Evolutionary conservation across 768 basidiomycete genomes (phyloP), one percentile per base, ranked within the genome.

Genomic region (Kwoniella heveanensis): DNA sequence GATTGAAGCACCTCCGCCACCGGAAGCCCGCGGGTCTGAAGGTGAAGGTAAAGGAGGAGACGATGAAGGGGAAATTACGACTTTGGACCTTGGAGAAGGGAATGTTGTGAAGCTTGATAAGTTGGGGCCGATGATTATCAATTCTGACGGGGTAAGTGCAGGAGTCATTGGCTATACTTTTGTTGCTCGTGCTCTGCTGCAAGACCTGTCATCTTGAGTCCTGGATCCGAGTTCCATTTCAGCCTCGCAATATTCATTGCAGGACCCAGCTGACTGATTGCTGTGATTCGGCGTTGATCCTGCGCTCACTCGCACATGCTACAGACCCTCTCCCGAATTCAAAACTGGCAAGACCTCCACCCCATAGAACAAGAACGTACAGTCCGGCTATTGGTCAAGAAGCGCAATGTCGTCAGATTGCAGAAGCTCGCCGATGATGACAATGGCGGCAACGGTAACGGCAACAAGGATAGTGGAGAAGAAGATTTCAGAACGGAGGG

Each of bases 51-150:
- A 6, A 5, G 13, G 15, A 10, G 27, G 22, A 29, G 21, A 54
- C 12, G 48, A 39, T 27, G 65, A 62, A 21, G 67, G 66, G 17
- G 60, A 71, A 26, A 51, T 67, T 9, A 65, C 69, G 0, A 53
- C 57, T 1, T 59, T 80, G 15, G 72, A 80, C 60, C 55, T 80
- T 13, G 72, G 68, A 15, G 67, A 69, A 30, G 77, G 74, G 10
- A 69, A 73, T 32, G 71, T 82, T 1, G 77, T 87, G 54, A 85
- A 83, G 73, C 77, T 88, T 6, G 86, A 88, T 63, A 82, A 81
- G 21, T 81, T 88, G 13, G 87, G 87, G 1, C 88, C 88, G 0
- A 83, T 88, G 82, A 86, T 89, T 48, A 86, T 88, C 44, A 88
- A 88, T 72, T 84, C 80, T 46, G 85, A 89, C 79, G 87, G 87